Evolutionary conservation across 805 yeast species (phyloP), one percentile per base, ranked within the genome.

Genomic region (Metschnikowia drakensbergensis): DNA sequence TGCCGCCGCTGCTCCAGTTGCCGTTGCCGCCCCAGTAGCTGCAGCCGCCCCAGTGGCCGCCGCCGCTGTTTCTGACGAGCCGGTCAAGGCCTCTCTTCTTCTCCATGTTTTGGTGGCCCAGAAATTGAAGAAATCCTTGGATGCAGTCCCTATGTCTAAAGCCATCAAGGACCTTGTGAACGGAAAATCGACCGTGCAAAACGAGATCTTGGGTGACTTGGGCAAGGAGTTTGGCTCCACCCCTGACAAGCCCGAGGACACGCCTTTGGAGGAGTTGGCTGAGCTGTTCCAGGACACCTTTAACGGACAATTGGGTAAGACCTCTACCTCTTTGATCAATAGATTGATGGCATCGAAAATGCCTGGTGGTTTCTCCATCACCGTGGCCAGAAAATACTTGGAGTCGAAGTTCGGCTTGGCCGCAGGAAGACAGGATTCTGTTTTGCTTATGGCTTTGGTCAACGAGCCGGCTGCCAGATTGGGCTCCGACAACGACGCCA

Each of bases 361-460:
- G 98, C 98, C 99, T 47, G 99, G 99, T 80, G 99, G 99, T 22
- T 94, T 92, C 72, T 86, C 96, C 42, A 84, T 92, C 59, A 85
- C 97, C 53, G 76, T 80, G 55, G 96, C 96, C 45, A 86, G 97
- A 77, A 89, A 91, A 69, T 88, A 94, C 73, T 81, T 94, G 67
- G 91, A 87, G 74, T 66, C 91, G 39, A 83, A 92, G 69, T 94
- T 88, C 88, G 99, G 99, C 58, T 80, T 94, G 61, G 95, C 87
- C 57, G 54, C 87, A 41, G 97, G 97, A 60, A 85, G 98, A 77
- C 98, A 92, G 75, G 98, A 94, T 67, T 80, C 95, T 42, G 90
- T 85, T 34, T 76, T 94, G 63, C 77, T 94, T 59, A 62, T 82
- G 46, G 96, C 97, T 27, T 76, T 94, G 65, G 83, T 96, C 46